phyloP scores from a whole-genome alignment of 371 early-diverging fungal species.

The Mortierella sp. region DNA sequence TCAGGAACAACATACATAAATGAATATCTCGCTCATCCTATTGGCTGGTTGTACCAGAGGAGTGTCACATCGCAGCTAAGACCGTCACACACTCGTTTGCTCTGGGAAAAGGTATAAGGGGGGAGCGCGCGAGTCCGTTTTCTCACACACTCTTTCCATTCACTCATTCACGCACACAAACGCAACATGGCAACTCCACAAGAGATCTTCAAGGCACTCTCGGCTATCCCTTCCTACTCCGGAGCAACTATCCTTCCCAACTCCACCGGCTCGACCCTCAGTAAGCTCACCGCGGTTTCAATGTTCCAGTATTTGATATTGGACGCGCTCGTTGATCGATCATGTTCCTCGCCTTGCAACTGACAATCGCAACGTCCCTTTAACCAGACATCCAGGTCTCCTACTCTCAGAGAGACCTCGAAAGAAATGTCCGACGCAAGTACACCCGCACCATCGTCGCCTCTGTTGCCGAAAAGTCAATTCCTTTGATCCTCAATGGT shows the following conservation, averaged over 20 bases:
- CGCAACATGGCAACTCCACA: slow-evolving; percentile 46
- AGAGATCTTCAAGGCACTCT: slow-evolving; percentile 55
- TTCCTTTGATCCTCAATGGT: slow-evolving; percentile 40
- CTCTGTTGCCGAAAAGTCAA: slow-evolving; percentile 25
- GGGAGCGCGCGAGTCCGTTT: not conserved
- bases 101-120: not conserved
- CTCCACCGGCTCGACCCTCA: slow-evolving; percentile 35
- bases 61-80: not conserved
- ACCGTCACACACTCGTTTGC: not conserved
- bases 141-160: slow-evolving; percentile 16
- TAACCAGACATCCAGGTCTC: slow-evolving; percentile 48
- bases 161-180: not conserved
- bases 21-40: not conserved
- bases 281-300: slow-evolving; percentile 21
- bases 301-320: no score
- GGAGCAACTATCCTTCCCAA: slow-evolving; percentile 57
- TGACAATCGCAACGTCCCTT: not conserved
- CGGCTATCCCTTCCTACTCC: slow-evolving; percentile 57
- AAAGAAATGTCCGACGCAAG: slow-evolving; percentile 61
- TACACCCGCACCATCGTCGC: slow-evolving; percentile 54
- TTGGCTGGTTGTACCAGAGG: not conserved
- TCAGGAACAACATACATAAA: not conserved
- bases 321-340: no score
- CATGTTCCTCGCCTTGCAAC: no score
- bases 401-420: slow-evolving; percentile 64